Base-by-base conservation (phyloP, 2,329 filamentous ascomycete genomes). In the Fusarium sp. region DNA sequence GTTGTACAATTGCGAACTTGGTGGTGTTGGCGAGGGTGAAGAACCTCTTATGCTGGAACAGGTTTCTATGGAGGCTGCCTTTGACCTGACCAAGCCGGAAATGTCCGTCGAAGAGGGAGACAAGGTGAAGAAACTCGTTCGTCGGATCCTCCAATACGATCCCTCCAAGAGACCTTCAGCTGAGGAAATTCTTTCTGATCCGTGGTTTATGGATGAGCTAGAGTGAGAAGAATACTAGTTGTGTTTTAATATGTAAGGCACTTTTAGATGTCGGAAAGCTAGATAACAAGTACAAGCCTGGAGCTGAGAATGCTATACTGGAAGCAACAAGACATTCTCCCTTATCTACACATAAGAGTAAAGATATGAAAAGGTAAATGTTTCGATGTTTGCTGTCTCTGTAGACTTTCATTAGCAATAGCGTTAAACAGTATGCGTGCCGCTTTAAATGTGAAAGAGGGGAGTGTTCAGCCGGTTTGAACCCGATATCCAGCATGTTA, bases 1-100 rank as follows among this genome's bases (percentile, higher is more conserved):
- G 20, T 41, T 67, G 8, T 67, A 38, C 16, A 65, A 67, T 6
- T 65, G 44, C 4, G n/a, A 38, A 12, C 22, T 65, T 32, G 51
- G 64, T 1, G 64, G 64, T 4, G 18, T 67, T 4, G 13, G 5
- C 1, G 62, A 67, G 2, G 61, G 34, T n/a, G 34, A 38, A 4
- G 18, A 38, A 7, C 34, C 34, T 38, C 34, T 38, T 1, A 38
- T 38, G 18, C 10, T n/a, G 10, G 34, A 38, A n/a, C 9, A 29
- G 5, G 2, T 10, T 2, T 52, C 55, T 11, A 61, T 67, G 61
- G 64, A 65, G 51, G 40, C 65, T n/a, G n/a, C 47, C 2, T 67
- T 67, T 3, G 64, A 67, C 18, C 15, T 60, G 11, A 18, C 45
- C 3, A 8, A 3, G 1, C 56, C 49, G 2, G 55, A 67, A 3